These are phyloP conservation scores for Macadamia tetraphylla DNA, from an alignment of 164 flowering plant genomes.

Conservation along the genomic window DNA sequence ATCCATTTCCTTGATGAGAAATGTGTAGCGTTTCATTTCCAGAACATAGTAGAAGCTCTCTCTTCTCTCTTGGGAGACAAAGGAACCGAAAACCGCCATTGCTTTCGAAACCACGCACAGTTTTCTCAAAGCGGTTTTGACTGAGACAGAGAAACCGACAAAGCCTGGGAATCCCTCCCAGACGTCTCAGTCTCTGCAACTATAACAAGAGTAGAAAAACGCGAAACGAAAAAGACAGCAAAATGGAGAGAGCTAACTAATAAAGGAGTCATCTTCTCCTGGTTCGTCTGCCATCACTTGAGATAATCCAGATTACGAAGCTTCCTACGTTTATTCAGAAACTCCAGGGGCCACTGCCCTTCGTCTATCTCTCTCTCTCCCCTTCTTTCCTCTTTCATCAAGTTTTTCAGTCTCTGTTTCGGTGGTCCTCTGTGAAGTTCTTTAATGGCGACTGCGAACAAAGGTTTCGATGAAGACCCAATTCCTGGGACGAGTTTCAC, in stretches of 20 bases:
- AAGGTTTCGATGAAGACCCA: conserved; percentile 20
- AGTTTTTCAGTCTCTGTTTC: no score
- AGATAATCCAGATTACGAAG: conserved; percentile 10
- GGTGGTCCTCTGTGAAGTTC: no score
- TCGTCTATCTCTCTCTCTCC: no score
- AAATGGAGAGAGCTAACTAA: neutral
- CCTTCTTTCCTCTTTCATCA: no score
- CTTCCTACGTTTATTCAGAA: conserved; percentile 21
- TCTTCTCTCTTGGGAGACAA: no score
- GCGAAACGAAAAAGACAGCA: conserved; percentile 4
- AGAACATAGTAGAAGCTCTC: no score
- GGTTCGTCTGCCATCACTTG: neutral
- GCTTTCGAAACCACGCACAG: conserved; percentile 32
- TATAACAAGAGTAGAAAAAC: conserved; percentile 8
- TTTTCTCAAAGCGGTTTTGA: conserved; percentile 55
- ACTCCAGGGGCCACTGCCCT: no score
- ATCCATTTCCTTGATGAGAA: no score
- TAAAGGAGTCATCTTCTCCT: neutral
- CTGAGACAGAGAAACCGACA: conserved; percentile 38
- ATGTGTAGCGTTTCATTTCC: no score
- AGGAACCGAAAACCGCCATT: conserved; percentile 5
- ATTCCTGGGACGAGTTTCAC: conserved; percentile 28
- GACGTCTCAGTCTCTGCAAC: conserved; percentile 7
- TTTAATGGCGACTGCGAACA: conserved; percentile 45
- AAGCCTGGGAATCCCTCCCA: conserved; percentile 22